Percentiles rank a stretch among this genome's conserved stretches.
Evolutionary conservation across 148 eudicot genomes (phyloP).

Genomic region (Salicornia ramosissima): DNA sequence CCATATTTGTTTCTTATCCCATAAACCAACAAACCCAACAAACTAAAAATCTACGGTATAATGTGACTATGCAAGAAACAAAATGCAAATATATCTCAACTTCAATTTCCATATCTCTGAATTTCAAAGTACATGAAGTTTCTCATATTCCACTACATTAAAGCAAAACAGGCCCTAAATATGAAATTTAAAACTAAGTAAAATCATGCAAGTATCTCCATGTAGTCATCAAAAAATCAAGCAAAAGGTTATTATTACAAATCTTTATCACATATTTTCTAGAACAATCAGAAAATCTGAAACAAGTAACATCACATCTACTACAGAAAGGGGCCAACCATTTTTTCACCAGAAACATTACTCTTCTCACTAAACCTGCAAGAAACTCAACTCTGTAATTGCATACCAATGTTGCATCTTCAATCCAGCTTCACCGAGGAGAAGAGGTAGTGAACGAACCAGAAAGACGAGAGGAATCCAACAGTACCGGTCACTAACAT

Average conservation of each 20-base stretch:
- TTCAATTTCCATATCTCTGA: slow-evolving; percentile 15
- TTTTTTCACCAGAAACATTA: slow-evolving; percentile 4
- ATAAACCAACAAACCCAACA: background rate
- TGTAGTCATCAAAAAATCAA: slow-evolving; percentile 20
- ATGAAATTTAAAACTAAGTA: slow-evolving; percentile 19
- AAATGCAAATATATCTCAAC: slow-evolving; percentile 14
- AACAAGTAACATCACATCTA: slow-evolving; percentile 22
- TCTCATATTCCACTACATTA: slow-evolving; percentile 12
- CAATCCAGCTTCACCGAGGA: slow-evolving; percentile 77
- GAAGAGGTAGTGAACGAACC: slow-evolving; percentile 84
- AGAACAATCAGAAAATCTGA: slow-evolving; percentile 18
- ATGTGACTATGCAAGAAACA: background rate
- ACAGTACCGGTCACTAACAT: slow-evolving; percentile 77
- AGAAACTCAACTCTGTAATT: slow-evolving; percentile 5
- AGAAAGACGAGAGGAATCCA: slow-evolving; percentile 78
- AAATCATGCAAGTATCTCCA: slow-evolving; percentile 26
- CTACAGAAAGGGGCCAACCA: slow-evolving; percentile 2
- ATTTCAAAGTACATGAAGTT: slow-evolving; percentile 12
- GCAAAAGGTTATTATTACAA: slow-evolving; percentile 33
- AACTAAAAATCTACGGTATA: too few relatives aligned
- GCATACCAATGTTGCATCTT: slow-evolving; percentile 22
- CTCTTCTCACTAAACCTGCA: background rate
- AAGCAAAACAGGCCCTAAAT: slow-evolving; percentile 13
- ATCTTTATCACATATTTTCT: slow-evolving; percentile 23
- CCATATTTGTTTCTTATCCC: too few relatives aligned